These are phyloP conservation scores for Capniomyces stellatus DNA, from an alignment of 371 early-diverging fungal genomes.

Conservation along the genomic window DNA sequence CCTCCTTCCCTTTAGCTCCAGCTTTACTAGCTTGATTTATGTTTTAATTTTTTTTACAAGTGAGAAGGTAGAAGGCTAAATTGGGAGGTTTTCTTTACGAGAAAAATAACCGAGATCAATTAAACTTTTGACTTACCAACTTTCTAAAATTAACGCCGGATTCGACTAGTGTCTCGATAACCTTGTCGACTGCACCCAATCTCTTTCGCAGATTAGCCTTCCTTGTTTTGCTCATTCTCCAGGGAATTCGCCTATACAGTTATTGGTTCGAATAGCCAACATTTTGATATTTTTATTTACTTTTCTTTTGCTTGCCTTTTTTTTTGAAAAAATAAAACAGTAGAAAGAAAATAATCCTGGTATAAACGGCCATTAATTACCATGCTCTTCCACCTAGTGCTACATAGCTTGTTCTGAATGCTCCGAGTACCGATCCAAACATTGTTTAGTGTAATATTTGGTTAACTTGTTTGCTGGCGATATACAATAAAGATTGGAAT, in stretches of 20 bases:
- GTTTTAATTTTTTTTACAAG: no score
- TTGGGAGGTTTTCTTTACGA: no score
- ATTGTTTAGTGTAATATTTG: no score
- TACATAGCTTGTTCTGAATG: constrained; percentile 20
- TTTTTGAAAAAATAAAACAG: no score
- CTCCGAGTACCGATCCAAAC: constrained; percentile 17
- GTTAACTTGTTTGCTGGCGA: no score
- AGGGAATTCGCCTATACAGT: constrained; percentile 37
- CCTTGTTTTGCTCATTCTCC: constrained; percentile 72
- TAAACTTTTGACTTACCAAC: constrained; percentile 43
- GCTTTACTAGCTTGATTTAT: no score
- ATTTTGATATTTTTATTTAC: neutral
- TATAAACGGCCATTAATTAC: neutral
- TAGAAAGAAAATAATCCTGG: no score
- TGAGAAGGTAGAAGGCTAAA: no score
- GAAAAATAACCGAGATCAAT: no score
- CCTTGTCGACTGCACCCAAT: constrained; percentile 73
- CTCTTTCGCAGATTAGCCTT: constrained; percentile 89
- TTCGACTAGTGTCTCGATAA: constrained; percentile 56
- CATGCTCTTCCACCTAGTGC: constrained; percentile 30
- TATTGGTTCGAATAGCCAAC: neutral
- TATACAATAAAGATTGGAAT: no score
- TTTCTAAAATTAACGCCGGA: constrained; percentile 82
- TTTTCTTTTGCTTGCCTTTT: neutral
- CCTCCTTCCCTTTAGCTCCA: no score